A percentile compares a stretch with the other conserved stretches of the same genome.
Evolutionary conservation across 306 rosid genomes (phyloP).

Genomic region (Quercus mongolica): DNA sequence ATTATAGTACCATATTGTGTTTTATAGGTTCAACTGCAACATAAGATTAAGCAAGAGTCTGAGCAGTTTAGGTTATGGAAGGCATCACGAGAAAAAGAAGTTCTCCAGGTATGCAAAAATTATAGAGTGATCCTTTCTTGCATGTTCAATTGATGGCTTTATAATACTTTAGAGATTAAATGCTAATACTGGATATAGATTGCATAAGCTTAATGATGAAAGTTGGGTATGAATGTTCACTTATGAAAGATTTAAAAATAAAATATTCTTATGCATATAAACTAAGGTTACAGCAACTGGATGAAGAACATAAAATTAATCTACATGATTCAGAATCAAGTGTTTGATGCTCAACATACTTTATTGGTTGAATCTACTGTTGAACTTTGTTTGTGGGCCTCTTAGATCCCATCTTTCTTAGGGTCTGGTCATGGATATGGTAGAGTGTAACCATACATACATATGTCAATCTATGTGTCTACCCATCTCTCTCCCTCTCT

Average conservation of each 20-base stretch:
- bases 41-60: constrained; percentile 95
- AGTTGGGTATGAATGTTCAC: not conserved
- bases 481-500: not conserved
- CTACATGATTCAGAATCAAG: not conserved
- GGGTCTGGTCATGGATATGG: no score
- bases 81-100: constrained; percentile 92
- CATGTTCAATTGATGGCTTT: not conserved
- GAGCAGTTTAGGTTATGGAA: constrained; percentile 98
- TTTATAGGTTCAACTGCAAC: constrained; percentile 85
- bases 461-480: no score
- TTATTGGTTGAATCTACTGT: not conserved
- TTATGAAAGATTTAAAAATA: not conserved
- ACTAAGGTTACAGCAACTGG: not conserved
- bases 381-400: not conserved
- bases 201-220: not conserved
- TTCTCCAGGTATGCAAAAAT: constrained; percentile 70
- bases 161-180: not conserved
- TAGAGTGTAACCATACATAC: no score
- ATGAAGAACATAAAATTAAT: not conserved
- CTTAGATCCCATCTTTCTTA: no score
- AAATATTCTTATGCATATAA: not conserved
- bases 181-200: not conserved
- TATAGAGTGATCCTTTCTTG: not conserved
- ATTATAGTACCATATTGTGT: constrained; percentile 13
- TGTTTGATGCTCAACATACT: not conserved